These are phyloP conservation scores for Trametes gibbosa DNA, from an alignment of 768 basidiomycete genomes.

Conservation along the genomic window DNA sequence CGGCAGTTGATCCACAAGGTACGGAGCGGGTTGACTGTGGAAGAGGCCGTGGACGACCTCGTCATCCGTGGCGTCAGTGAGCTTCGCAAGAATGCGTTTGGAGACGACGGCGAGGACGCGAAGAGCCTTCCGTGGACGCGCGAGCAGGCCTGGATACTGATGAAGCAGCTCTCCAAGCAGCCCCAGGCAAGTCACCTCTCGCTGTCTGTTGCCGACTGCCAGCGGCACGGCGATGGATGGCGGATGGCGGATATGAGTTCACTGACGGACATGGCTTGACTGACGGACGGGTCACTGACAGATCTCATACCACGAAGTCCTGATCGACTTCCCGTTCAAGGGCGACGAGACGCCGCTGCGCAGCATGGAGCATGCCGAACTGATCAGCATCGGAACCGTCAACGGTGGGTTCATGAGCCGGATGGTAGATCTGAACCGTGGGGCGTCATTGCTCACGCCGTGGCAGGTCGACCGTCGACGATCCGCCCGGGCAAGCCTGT, in stretches of 20 bases:
- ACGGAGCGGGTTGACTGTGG: slow-evolving; percentile 63
- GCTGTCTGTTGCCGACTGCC: too few relatives aligned
- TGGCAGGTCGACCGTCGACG: slow-evolving; percentile 71
- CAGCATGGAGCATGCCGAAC: slow-evolving; percentile 84
- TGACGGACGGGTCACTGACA: slow-evolving; percentile 27
- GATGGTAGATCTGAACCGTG: too few relatives aligned
- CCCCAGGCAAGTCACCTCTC: slow-evolving; percentile 43
- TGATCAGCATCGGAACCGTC: slow-evolving; percentile 75
- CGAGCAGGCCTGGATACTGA: slow-evolving; percentile 84
- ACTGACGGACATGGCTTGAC: not conserved
- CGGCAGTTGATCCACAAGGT: slow-evolving; percentile 82
- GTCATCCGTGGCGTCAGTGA: slow-evolving; percentile 76
- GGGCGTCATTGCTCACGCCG: not conserved
- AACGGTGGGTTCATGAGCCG: slow-evolving; percentile 58
- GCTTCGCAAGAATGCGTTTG: slow-evolving; percentile 88
- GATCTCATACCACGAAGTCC: slow-evolving; percentile 79
- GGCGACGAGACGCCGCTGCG: slow-evolving; percentile 81
- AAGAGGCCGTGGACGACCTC: slow-evolving; percentile 89
- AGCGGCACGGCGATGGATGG: too few relatives aligned
- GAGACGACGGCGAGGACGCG: slow-evolving; percentile 87
- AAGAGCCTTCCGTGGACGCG: slow-evolving; percentile 80
- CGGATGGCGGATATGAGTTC: too few relatives aligned
- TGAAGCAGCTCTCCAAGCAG: slow-evolving; percentile 67
- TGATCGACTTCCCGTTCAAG: slow-evolving; percentile 87
- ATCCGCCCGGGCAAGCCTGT: slow-evolving; percentile 92